A percentile compares a stretch with the other conserved stretches of the same genome.
phyloP scores from a whole-genome alignment of 148 eudicot species.

The Rhododendron kiyosumense region DNA sequence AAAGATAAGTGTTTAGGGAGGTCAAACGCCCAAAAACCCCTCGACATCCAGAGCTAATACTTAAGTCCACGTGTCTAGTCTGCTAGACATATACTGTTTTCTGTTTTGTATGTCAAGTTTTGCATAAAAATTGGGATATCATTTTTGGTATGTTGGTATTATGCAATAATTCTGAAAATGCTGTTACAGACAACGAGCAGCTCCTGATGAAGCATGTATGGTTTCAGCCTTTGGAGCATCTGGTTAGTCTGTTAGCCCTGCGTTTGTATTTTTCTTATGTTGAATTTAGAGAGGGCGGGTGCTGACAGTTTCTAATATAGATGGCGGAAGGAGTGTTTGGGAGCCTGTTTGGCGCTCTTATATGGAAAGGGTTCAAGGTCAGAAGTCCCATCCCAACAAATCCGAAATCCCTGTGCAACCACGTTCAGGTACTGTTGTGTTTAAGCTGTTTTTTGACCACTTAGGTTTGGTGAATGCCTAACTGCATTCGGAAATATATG shows the following conservation, averaged over 20 bases:
- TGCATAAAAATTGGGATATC: not conserved
- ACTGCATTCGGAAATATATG: constrained; percentile 15
- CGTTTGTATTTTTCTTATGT: not conserved
- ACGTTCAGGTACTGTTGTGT: constrained; percentile 38
- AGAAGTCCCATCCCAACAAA: constrained; percentile 42
- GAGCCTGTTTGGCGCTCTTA: constrained; percentile 79
- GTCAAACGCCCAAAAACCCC: not conserved
- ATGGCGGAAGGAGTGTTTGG: constrained; percentile 72
- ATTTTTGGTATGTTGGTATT: constrained; percentile 5
- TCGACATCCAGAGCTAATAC: not conserved
- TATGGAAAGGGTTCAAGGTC: constrained; percentile 58
- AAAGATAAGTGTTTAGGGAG: not conserved
- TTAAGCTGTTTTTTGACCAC: constrained; percentile 1
- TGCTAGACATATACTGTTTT: not conserved
- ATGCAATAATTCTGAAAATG: constrained; percentile 1
- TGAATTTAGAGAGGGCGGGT: not conserved
- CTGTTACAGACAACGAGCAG: constrained; percentile 78
- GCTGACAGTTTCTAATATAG: constrained; percentile 31
- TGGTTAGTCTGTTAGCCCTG: constrained; percentile 42
- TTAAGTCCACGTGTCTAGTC: not conserved
- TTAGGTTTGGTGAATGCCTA: constrained; percentile 11
- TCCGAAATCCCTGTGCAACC: constrained; percentile 49
- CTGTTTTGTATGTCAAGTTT: not conserved
- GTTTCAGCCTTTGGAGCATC: constrained; percentile 84
- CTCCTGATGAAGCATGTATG: constrained; percentile 95